Percentiles rank a stretch among this genome's conserved stretches.
Conservation (phyloP, 75 land plant species). For the Ceratopteris richardii region DNA sequence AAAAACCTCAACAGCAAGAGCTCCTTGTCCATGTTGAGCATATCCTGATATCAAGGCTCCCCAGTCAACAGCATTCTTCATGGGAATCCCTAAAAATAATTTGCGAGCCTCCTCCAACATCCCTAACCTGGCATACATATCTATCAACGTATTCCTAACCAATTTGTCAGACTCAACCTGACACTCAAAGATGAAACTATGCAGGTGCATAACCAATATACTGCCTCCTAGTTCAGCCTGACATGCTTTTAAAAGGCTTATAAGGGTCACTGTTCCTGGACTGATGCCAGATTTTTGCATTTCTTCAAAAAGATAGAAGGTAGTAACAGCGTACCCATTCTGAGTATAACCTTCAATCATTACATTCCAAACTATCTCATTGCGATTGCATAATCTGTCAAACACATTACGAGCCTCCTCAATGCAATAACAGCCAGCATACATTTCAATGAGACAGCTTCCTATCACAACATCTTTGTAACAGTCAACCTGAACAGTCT, state of each 20-base stretch:
- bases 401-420: conserved; percentile 34
- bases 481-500: background rate
- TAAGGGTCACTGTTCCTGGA: conserved; percentile 41
- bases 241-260: conserved; percentile 38
- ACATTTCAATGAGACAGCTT: conserved; percentile 9
- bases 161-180: conserved; percentile 16
- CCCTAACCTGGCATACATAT: conserved; percentile 47
- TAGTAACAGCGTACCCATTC: conserved; percentile 33
- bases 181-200: conserved; percentile 9
- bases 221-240: conserved; percentile 23
- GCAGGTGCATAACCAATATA: conserved; percentile 21
- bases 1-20: conserved; percentile 21
- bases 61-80: conserved; percentile 31
- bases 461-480: background rate
- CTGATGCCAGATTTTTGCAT: conserved; percentile 16
- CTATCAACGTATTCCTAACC: conserved; percentile 33
- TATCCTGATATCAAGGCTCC: conserved; percentile 39
- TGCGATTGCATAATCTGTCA: conserved; percentile 30
- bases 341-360: conserved; percentile 54
- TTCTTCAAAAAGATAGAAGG: conserved; percentile 35
- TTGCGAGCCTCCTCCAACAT: conserved; percentile 27
- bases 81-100: conserved; percentile 20
- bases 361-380: conserved; percentile 47
- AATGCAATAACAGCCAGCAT: conserved; percentile 25
- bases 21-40: conserved; percentile 32